Percentiles rank a stretch among this genome's conserved stretches.
Evolutionary conservation across 345 rosid genomes (phyloP).

Genomic region (Geranium brycei): DNA sequence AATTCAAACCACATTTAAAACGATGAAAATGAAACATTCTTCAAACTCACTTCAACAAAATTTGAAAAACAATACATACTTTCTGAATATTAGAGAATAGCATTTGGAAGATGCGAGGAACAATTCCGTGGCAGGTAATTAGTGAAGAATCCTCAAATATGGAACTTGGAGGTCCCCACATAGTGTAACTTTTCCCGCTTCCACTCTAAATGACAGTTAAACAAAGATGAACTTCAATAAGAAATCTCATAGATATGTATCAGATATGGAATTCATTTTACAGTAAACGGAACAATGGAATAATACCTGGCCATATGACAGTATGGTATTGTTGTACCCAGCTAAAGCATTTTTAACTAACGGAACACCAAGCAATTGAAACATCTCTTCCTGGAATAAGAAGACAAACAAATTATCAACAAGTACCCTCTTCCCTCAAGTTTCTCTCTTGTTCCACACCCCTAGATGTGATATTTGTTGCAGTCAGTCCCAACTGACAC

Average conservation of each 20-base stretch:
- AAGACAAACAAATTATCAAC: slow-evolving; percentile 13
- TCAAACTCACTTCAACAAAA: background rate
- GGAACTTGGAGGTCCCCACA: slow-evolving; percentile 97
- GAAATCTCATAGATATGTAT: too few relatives aligned
- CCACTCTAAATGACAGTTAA: slow-evolving; percentile 46
- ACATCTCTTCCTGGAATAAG: slow-evolving; percentile 53
- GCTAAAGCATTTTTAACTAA: slow-evolving; percentile 65
- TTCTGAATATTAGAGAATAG: slow-evolving; percentile 64
- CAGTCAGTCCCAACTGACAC: too few relatives aligned
- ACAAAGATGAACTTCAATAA: background rate
- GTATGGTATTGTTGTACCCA: slow-evolving; percentile 71
- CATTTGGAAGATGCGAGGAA: slow-evolving; percentile 75
- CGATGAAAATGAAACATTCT: background rate
- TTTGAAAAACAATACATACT: slow-evolving; percentile 29
- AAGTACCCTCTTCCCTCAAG: background rate
- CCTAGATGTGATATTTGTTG: too few relatives aligned
- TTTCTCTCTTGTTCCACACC: too few relatives aligned
- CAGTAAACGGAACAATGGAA: background rate
- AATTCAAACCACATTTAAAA: slow-evolving; percentile 6
- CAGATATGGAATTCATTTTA: too few relatives aligned
- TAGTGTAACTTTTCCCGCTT: slow-evolving; percentile 90
- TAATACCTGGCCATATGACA: slow-evolving; percentile 91
- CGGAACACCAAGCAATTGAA: slow-evolving; percentile 64
- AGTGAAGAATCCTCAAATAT: slow-evolving; percentile 81
- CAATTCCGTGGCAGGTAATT: slow-evolving; percentile 65